These are phyloP conservation scores for Fraxinus velutina DNA, from an alignment of 305 asterid species.

Conservation along the genomic window DNA sequence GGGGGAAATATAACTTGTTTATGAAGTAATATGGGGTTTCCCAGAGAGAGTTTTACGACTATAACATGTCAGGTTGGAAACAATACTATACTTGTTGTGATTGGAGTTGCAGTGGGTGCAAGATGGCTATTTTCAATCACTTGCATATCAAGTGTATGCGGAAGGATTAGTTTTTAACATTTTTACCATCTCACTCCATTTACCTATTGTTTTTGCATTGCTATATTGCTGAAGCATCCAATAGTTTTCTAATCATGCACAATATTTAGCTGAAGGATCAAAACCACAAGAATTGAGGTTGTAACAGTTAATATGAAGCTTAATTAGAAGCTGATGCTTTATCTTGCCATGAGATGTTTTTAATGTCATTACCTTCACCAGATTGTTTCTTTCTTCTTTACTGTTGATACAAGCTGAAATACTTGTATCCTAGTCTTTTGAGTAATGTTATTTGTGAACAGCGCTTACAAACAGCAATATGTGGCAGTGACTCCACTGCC, in stretches of 20 bases:
- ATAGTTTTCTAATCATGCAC: neutral
- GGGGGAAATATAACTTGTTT: neutral
- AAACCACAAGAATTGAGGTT: neutral
- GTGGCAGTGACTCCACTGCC: neutral
- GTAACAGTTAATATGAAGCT: neutral
- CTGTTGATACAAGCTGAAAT: neutral
- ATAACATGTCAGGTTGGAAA: neutral
- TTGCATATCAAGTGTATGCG: neutral
- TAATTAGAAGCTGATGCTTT: conserved; percentile 1
- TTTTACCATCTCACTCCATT: neutral
- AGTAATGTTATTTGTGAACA: neutral
- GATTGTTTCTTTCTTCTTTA: neutral
- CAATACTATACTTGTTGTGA: neutral
- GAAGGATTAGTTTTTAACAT: neutral
- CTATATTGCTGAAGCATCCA: conserved; percentile 6
- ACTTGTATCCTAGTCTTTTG: neutral
- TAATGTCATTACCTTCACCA: conserved; percentile 5
- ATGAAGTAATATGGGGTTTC: neutral
- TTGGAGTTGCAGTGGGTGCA: neutral
- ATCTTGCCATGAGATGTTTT: conserved; percentile 6
- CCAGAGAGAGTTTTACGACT: conserved; percentile 1
- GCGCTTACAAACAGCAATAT: neutral
- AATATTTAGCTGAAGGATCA: neutral
- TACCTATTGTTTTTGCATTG: neutral
- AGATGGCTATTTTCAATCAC: neutral